phyloP scores from a whole-genome alignment of 768 basidiomycete genomes.

The Boletellus ananiceps region DNA sequence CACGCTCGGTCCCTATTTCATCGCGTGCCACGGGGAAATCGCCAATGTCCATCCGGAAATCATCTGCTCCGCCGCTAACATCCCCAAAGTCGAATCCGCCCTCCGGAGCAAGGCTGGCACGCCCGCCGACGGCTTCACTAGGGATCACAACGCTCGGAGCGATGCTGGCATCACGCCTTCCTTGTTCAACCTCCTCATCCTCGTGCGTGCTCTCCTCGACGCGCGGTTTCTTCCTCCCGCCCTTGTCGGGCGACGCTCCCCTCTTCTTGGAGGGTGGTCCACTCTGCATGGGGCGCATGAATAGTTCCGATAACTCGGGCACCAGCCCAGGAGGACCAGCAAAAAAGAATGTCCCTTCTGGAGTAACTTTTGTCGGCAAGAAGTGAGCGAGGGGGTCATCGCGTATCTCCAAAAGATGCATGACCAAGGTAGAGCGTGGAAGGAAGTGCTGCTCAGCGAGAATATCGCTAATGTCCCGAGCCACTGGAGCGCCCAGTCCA shows the following conservation, averaged over 20 bases:
- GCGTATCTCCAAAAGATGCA: conserved; percentile 82
- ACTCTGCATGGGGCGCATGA: conserved; percentile 68
- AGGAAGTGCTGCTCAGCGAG: conserved; percentile 80
- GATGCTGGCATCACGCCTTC: conserved; percentile 60
- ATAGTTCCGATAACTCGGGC: conserved; percentile 78
- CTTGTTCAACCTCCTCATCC: conserved; percentile 65
- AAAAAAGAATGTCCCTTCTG: conserved; percentile 71
- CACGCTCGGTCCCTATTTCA: conserved; percentile 34
- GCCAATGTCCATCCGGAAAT: conserved; percentile 68
- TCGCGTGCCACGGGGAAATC: conserved; percentile 37
- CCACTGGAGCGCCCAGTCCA: conserved; percentile 50
- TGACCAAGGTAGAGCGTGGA: conserved; percentile 76
- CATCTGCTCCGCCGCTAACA: conserved; percentile 51
- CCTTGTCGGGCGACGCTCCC: conserved; percentile 52
- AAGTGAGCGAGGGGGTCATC: conserved; percentile 83
- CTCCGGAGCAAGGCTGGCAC: conserved; percentile 51
- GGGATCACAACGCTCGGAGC: conserved; percentile 58
- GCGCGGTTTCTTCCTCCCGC: conserved; percentile 54
- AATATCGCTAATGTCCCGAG: conserved; percentile 55
- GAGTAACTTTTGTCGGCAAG: conserved; percentile 73
- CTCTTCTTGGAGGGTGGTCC: conserved; percentile 53
- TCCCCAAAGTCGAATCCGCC: conserved; percentile 61
- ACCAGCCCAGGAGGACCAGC: conserved; percentile 82
- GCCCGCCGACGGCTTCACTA: conserved; percentile 51
- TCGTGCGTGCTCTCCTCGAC: conserved; percentile 45